Percentiles rank a stretch among this genome's conserved stretches.
These are phyloP conservation scores for Penicillium sp. DNA, from an alignment of 2,329 filamentous ascomycete species.

Conservation along the genomic window DNA sequence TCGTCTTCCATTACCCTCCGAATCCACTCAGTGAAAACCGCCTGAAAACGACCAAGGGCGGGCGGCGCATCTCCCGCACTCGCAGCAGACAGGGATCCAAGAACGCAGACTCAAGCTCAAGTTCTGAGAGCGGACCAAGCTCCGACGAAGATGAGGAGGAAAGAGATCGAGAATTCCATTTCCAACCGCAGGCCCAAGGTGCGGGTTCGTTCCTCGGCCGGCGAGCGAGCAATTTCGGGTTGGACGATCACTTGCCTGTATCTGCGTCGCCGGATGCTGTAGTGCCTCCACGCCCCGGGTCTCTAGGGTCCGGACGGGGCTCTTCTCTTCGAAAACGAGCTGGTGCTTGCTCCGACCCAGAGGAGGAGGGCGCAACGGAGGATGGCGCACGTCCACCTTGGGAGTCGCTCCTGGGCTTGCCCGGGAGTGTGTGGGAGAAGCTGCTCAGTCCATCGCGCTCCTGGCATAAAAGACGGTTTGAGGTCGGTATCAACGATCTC, in stretches of 20 bases:
- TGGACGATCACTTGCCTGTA: slow-evolving; percentile 27
- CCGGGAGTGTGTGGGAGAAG: slow-evolving; percentile 71
- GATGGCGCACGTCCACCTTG: slow-evolving; percentile 30
- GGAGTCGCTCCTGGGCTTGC: slow-evolving; percentile 65
- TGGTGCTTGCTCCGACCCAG: slow-evolving; percentile 28
- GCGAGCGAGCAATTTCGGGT: slow-evolving; percentile 31
- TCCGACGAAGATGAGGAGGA: slow-evolving; percentile 40
- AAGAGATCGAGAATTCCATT: slow-evolving; percentile 14
- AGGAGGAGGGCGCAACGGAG: slow-evolving; percentile 32
- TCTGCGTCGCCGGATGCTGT: slow-evolving; percentile 26
- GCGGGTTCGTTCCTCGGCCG: slow-evolving; percentile 22
- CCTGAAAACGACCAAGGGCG: slow-evolving; percentile 31
- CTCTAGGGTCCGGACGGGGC: slow-evolving; percentile 30
- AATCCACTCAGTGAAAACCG: slow-evolving; percentile 41
- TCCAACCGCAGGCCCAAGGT: slow-evolving; percentile 2
- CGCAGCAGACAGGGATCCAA: slow-evolving; percentile 28
- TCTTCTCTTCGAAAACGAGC: slow-evolving; percentile 27
- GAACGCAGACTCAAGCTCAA: slow-evolving; percentile 39
- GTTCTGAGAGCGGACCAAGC: slow-evolving; percentile 33
- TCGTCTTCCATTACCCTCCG: slow-evolving; percentile 84
- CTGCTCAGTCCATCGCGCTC: slow-evolving; percentile 68
- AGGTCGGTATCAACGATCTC: slow-evolving; percentile 72
- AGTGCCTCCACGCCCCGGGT: slow-evolving; percentile 31
- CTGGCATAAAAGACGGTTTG: slow-evolving; percentile 76
- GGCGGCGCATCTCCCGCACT: slow-evolving; percentile 31